Conservation (phyloP, 768 basidiomycete genomes). For the Kwoniella shandongensis region DNA sequence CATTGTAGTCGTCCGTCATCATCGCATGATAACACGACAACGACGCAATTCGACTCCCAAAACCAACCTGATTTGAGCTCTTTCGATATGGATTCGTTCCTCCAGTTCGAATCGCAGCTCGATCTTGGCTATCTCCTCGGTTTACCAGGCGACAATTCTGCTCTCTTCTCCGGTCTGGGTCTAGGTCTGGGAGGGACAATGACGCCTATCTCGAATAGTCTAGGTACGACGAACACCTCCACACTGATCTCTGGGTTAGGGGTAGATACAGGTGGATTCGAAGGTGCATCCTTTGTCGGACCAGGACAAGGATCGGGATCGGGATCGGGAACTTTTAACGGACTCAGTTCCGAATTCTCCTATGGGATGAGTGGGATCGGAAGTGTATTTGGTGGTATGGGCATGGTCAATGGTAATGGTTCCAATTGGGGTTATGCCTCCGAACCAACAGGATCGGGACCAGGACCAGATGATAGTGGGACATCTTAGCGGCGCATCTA, state of each 20-base stretch:
- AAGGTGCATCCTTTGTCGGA: background rate
- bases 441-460: no score
- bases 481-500: no score
- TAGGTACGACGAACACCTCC: no score
- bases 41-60: background rate
- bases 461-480: no score
- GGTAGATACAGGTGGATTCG: no score
- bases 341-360: conserved; percentile 12
- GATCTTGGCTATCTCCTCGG: conserved; percentile 36
- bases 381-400: background rate
- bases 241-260: background rate
- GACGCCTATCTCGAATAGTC: background rate
- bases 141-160: conserved; percentile 31
- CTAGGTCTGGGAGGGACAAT: background rate
- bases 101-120: conserved; percentile 30
- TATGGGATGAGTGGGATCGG: conserved; percentile 20
- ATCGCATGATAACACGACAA: background rate
- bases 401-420: background rate
- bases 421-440: no score
- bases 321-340: background rate
- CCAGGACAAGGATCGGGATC: background rate
- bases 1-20: conserved; percentile 13
- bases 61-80: background rate
- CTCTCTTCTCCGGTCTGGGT: background rate
- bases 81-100: conserved; percentile 31